Evolutionary conservation across 2,329 filamentous ascomycete species (phyloP), one percentile per base, ranked within the genome.

Genomic region (Elsinoe arachidis): DNA sequence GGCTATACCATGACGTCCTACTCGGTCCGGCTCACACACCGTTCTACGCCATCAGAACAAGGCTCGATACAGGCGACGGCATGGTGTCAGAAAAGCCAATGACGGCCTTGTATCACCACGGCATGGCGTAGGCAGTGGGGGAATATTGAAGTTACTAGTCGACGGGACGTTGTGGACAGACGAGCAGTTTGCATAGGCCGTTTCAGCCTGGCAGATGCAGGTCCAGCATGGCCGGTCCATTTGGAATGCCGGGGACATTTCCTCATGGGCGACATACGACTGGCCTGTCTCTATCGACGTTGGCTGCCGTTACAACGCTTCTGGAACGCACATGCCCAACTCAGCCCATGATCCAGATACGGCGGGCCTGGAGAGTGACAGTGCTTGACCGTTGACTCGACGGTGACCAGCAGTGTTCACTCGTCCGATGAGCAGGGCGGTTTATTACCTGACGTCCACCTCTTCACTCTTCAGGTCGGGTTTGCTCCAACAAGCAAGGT

Each of bases 281-380:
- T 5, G 37, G 35, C 17, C 37, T 7, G 19, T 33, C 37, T 44
- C 21, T 56, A 35, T 15, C 12, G 21, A 38, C 35, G 51, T 54
- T 54, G 15, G 11, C 47, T n/a, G n/a, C 54, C 38, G 54, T 46
- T 49, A n/a, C n/a, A 49, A 12, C n/a, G 54, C 38, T 21, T 33
- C 19, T 53, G 49, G 33, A 53, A 39, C 54, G 34, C 33, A 35
- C 53, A 55, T 46, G 53, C 39, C 54, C 54, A 56, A 47, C 41
- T 46, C 43, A 47, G 54, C 39, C 54, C 41, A 46, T 56, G 54
- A 47, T 56, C 54, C 54, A 56, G 54, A 56, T 49, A 49, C 54
- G 54, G 54, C 54, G 54, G 38, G 54, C 34, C 54, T 56, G 43
- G 10, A 37, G 23, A 56, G 41, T 33, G n/a, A 23, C 54, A 37